phyloP scores from a whole-genome alignment of 768 basidiomycete genomes.

The Rubroboletus satanas region DNA sequence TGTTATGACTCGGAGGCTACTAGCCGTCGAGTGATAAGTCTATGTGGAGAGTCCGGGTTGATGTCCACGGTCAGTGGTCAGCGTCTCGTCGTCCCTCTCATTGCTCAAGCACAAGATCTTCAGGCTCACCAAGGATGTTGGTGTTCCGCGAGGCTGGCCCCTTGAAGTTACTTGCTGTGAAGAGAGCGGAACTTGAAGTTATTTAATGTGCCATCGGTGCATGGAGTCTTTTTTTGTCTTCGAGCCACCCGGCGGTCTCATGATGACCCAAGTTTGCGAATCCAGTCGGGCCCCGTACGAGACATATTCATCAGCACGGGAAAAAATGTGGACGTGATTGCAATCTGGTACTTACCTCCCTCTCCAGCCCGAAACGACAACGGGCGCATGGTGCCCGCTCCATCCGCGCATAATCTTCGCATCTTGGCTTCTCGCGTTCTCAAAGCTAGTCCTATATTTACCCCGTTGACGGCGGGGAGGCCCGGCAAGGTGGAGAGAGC shows the following conservation, averaged over 20 bases:
- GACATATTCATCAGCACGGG: background rate
- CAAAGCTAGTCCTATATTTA: background rate
- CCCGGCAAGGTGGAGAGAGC: background rate
- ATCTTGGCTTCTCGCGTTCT: background rate
- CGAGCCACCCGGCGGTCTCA: background rate
- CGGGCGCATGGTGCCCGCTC: background rate
- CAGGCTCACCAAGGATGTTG: background rate
- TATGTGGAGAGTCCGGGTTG: background rate
- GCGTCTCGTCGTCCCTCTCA: background rate
- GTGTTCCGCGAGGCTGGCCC: background rate
- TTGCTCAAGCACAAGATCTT: background rate
- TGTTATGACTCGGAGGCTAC: background rate
- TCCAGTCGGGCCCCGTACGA: background rate
- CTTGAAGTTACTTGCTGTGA: background rate
- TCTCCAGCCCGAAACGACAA: background rate
- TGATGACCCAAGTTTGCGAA: background rate
- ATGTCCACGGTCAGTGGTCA: background rate
- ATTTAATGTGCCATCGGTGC: background rate
- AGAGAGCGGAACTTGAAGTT: background rate
- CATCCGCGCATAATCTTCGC: background rate
- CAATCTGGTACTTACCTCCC: background rate
- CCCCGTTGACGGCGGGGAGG: background rate
- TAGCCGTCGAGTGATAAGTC: background rate
- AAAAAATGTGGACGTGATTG: background rate
- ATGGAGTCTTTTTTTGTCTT: background rate